Evolutionary conservation across 169 alveolate genomes (phyloP), one percentile per base, ranked within the genome.

Genomic region (Blepharisma undulans): DNA sequence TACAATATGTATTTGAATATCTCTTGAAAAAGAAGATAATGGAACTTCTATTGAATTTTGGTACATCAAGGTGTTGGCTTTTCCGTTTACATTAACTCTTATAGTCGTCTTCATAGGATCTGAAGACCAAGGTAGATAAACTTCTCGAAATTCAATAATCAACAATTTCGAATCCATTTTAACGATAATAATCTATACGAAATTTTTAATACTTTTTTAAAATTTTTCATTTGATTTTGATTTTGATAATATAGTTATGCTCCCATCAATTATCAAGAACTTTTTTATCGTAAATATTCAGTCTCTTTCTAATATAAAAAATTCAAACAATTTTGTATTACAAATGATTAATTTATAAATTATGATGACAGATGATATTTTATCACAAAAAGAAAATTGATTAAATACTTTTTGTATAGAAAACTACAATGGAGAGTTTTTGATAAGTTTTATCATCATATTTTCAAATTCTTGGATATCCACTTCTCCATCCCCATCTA

Each of bases 391-490:
- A 36, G 3, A 48, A 48, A 48, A 48, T 48, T 48, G 66, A 48
- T 48, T 5, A 48, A 5, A 48, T 48, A 48, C 66, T 48, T 48
- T 48, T 48, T 48, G 66, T 48, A 48, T 48, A 48, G 66, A 48
- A 48, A 2, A 2, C 12, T 48, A 48, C 66, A 48, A 48, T 10
- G 66, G 66, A 48, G 66, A 48, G 66, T 5, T 48, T 48, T 48
- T 48, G 7, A 90, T 72, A 16, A 72, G 34, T 61, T 93, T 89
- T 78, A 87, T 66, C 94, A 95, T 94, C 96, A 94, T 92, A 34
- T 93, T 92, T 88, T 93, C 93, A 91, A 95, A 95, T 90, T 94
- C 97, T 8, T 88, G 80, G 82, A 85, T 92, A 77, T 93, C 93
- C 29, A 95, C 92, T 88, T 93, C 94, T 77, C 96, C 97, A 59